Evolutionary conservation across 2,329 filamentous ascomycete genomes (phyloP).

Genomic region (Paraphoma sp.): DNA sequence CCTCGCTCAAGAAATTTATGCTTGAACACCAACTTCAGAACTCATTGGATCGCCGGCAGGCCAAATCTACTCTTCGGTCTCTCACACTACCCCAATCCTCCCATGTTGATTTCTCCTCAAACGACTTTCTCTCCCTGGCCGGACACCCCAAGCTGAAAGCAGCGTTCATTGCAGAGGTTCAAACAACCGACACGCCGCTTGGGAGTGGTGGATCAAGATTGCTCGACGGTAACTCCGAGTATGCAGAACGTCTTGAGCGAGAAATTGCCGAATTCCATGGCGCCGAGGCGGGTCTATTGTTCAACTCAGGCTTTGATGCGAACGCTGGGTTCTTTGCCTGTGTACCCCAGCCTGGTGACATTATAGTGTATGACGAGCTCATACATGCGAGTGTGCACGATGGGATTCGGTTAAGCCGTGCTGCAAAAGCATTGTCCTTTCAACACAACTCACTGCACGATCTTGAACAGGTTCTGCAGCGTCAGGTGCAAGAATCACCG

Average conservation of each 20-base stretch:
- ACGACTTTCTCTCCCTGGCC: slow-evolving; percentile 69
- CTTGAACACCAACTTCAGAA: slow-evolving; percentile 31
- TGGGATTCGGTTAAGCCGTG: slow-evolving; percentile 70
- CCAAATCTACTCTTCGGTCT: slow-evolving; percentile 40
- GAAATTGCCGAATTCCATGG: slow-evolving; percentile 67
- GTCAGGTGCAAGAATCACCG: slow-evolving; percentile 19
- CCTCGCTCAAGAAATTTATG: not conserved
- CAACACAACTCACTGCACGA: slow-evolving; percentile 61
- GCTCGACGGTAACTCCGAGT: slow-evolving; percentile 69
- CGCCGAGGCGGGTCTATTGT: slow-evolving; percentile 64
- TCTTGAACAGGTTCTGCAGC: slow-evolving; percentile 50
- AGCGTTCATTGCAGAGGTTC: slow-evolving; percentile 57
- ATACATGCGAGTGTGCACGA: slow-evolving; percentile 82
- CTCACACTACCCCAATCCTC: slow-evolving; percentile 37
- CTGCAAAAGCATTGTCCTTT: slow-evolving; percentile 58
- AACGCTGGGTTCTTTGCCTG: slow-evolving; percentile 57
- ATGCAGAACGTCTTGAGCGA: slow-evolving; percentile 65
- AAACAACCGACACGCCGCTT: slow-evolving; percentile 50
- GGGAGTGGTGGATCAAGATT: slow-evolving; percentile 67
- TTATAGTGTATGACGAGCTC: slow-evolving; percentile 72
- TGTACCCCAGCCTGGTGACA: slow-evolving; percentile 55
- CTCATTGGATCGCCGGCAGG: slow-evolving; percentile 50
- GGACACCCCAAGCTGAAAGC: slow-evolving; percentile 55
- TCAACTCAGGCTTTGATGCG: slow-evolving; percentile 63
- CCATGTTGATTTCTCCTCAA: slow-evolving; percentile 67